Conservation (phyloP, 2,329 filamentous ascomycete species). For the Trichoderma aggressivum region DNA sequence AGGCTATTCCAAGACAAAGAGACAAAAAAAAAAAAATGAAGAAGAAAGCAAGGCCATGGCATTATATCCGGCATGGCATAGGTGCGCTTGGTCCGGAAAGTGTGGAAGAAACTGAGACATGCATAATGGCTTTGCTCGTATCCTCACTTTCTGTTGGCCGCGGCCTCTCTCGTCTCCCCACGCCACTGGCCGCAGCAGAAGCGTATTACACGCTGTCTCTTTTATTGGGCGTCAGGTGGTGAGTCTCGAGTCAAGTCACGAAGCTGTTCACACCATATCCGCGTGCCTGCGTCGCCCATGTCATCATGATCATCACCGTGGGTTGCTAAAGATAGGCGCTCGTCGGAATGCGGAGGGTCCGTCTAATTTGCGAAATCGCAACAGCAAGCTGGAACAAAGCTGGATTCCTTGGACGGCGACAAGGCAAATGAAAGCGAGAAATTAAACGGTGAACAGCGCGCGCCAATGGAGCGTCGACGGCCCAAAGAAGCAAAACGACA, state of each 20-base stretch:
- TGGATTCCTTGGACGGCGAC: not conserved
- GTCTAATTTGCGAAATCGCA: not conserved
- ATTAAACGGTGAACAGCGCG: not conserved
- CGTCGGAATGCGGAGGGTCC: not conserved
- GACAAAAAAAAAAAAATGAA: not conserved
- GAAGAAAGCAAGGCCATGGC: not conserved
- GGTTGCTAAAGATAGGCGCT: constrained; percentile 10
- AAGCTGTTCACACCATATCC: constrained; percentile 6
- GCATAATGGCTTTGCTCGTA: constrained; percentile 23
- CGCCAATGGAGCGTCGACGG: not conserved
- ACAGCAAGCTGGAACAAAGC: not conserved
- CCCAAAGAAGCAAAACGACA: constrained; percentile 14
- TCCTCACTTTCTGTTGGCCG: constrained; percentile 19
- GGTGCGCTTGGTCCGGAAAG: constrained; percentile 16
- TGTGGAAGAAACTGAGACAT: constrained; percentile 27
- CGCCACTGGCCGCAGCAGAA: constrained; percentile 20
- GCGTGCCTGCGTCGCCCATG: not conserved
- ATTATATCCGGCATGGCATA: not conserved
- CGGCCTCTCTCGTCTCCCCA: constrained; percentile 6
- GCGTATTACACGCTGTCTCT: constrained; percentile 8
- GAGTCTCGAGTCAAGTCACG: not conserved
- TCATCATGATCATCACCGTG: constrained; percentile 15
- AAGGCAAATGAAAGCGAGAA: not conserved
- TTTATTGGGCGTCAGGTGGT: constrained; percentile 21
- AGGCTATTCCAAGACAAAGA: not conserved